Evolutionary conservation across 176 grass and related monocot species (phyloP), one percentile per base, ranked within the genome.

Genomic region (Canna indica): DNA sequence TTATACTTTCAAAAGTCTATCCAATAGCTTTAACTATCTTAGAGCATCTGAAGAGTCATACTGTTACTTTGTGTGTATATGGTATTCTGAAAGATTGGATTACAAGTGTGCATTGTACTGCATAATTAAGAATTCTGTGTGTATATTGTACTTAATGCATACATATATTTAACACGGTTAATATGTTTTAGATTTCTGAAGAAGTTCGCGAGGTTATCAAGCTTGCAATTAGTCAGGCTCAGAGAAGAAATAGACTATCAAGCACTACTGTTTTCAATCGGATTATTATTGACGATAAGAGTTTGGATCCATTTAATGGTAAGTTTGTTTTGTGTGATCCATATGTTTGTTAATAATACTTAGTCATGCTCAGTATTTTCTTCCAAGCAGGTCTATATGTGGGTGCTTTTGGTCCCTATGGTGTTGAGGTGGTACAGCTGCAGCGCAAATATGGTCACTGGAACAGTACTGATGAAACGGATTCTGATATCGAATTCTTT

Each of bases 321-420:
- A 82, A 41, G 32, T 28, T 27, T 80, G 18, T 67, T 72, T 80
- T 69, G 31, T 20, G 14, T 71, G 28, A 35, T 78, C 25, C 24
- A 68, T 53, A 41, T 75, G 57, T 0, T 69, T 17, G 13, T 15
- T 47, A 71, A 56, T 42, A 2, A 7, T 42, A 3, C 48, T 48
- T 73, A 62, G 38, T 48, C 13, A 52, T 60, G 22, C 8, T 44
- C 46, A 48, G 70, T 56, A 44, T 76, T 77, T 39, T 3, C 61
- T 41, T 73, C 54, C 41, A 47, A 83, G 60, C 70, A 97, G 94
- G 94, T 77, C 64, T 97, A 35, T 97, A 97, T 68, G 89, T 97
- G 27, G 94, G 94, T 79, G 89, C 94, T 36, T 97, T 92, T 85
- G 91, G 94, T 79, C 86, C 94, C 24, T 88, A 92, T 85, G 88